Base-by-base conservation (phyloP, 192 early-diverging fungal genomes). In the Kappamyces sp. region DNA sequence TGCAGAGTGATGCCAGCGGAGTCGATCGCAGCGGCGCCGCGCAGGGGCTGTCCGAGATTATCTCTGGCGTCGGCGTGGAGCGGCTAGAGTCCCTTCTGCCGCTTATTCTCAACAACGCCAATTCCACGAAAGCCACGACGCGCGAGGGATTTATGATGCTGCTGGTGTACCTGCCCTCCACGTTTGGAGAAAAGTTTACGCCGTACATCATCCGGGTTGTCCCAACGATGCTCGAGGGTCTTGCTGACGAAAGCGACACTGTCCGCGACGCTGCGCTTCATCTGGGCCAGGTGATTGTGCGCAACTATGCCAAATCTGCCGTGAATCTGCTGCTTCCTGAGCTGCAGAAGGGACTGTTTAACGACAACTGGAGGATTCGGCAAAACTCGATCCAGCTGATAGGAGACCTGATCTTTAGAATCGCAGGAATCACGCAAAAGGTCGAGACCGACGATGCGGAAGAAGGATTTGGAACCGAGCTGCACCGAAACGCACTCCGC, bases 91-190 rank as follows among this genome's bases (percentile, higher is more conserved):
- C 80, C 4, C 74, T 98, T 47, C 72, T 99, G 49, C 93, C 95
- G 12, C 92, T 96, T 58, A 84, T 99, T 39, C 68, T 98, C 15
- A 80, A 83, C 57, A 91, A 91, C 67, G 76, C 85, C 54, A 74
- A 83, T 10, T 87, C 84, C 48, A 50, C 79, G n/a, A 83, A 80
- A 58, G 60, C 84, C 1, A 85, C 86, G 58, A 88, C 96, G 23
- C 90, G 97, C 42, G 94, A 99, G 75, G 97, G 97, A 58, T 99
- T 94, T 65, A 91, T 97, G 62, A 91, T 90, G 2, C 77, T 99
- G 65, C 83, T 99, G 31, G 84, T 98, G 34, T 99, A 93, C 73
- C 73, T 99, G 63, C 97, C 97, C 36, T 88, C 89, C 1, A 99
- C 97, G 1, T 93, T 90, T 74, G 93, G 93, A 50, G 82, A 85